These are phyloP conservation scores for Emergomyces africanus DNA, from an alignment of 2,329 filamentous ascomycete genomes.

Conservation along the genomic window DNA sequence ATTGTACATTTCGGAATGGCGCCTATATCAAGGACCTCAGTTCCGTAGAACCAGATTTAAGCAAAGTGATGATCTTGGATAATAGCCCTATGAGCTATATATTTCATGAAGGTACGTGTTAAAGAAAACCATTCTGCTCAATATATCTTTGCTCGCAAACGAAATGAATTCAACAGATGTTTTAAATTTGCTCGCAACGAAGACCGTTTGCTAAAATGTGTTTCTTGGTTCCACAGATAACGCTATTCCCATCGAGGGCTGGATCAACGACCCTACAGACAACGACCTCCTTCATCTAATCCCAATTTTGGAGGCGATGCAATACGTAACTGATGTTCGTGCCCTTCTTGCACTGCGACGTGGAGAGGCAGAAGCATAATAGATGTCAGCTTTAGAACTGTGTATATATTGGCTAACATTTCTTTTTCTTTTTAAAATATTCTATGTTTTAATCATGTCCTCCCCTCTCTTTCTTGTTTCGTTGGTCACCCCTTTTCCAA, in stretches of 20 bases:
- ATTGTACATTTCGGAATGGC: conserved; percentile 90
- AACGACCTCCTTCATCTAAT: conserved; percentile 88
- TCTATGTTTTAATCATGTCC: neutral
- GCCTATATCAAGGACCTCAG: conserved; percentile 98
- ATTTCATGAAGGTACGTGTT: conserved; percentile 77
- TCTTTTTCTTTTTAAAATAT: neutral
- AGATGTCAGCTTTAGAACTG: neutral
- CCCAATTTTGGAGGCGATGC: conserved; percentile 81
- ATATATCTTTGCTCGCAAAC: neutral
- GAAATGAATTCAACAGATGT: neutral
- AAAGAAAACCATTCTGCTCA: neutral
- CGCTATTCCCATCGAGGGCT: conserved; percentile 96
- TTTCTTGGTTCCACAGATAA: conserved; percentile 53
- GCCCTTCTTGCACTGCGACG: conserved; percentile 78
- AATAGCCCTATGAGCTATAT: conserved; percentile 98
- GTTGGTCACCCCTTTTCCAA: neutral
- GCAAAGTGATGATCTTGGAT: conserved; percentile 97
- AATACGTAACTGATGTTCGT: conserved; percentile 92
- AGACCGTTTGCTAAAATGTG: neutral
- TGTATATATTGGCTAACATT: conserved; percentile 1
- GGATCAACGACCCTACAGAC: conserved; percentile 98
- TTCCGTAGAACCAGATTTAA: conserved; percentile 90
- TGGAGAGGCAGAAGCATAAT: conserved; percentile 48
- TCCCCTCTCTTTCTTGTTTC: neutral
- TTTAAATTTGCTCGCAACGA: neutral